phyloP scores from a whole-genome alignment of 352 stramenopile species.

The Peronosclerospora sorghi region DNA sequence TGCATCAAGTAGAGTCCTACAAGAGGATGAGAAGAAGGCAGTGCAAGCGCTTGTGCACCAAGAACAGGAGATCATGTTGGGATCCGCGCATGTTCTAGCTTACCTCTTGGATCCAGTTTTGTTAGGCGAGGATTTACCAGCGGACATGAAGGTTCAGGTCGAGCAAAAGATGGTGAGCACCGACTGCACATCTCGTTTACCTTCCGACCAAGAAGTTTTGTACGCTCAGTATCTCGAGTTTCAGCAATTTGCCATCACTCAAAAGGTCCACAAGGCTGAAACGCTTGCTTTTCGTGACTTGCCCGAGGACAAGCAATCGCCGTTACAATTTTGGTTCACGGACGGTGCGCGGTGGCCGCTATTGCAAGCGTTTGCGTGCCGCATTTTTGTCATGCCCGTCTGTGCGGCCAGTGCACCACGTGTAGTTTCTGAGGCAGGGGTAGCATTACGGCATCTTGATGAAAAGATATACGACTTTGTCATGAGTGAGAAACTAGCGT shows the following conservation, averaged over 20 bases:
- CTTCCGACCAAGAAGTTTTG: conserved; percentile 27
- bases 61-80: conserved; percentile 12
- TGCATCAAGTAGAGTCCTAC: conserved; percentile 11
- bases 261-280: conserved; percentile 20
- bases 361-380: conserved; percentile 32
- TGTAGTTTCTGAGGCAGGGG: background rate
- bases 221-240: conserved; percentile 39
- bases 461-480: conserved; percentile 6
- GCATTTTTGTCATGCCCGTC: conserved; percentile 26
- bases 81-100: conserved; percentile 17
- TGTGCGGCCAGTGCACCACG: conserved; percentile 8
- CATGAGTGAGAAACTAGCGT: conserved; percentile 21
- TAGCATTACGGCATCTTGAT: conserved; percentile 7
- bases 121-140: conserved; percentile 24
- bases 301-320: conserved; percentile 38
- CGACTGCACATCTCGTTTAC: conserved; percentile 10
- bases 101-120: conserved; percentile 38
- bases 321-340: conserved; percentile 40
- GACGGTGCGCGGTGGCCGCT: conserved; percentile 38
- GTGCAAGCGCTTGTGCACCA: conserved; percentile 14
- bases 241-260: conserved; percentile 22
- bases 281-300: conserved; percentile 30
- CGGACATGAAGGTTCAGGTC: conserved; percentile 18
- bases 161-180: conserved; percentile 25
- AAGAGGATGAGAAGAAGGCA: conserved; percentile 14